Percentiles rank a stretch among this genome's conserved stretches.
Evolutionary conservation across 305 asterid genomes (phyloP).

Genomic region (Fraxinus xanthoxyloides): DNA sequence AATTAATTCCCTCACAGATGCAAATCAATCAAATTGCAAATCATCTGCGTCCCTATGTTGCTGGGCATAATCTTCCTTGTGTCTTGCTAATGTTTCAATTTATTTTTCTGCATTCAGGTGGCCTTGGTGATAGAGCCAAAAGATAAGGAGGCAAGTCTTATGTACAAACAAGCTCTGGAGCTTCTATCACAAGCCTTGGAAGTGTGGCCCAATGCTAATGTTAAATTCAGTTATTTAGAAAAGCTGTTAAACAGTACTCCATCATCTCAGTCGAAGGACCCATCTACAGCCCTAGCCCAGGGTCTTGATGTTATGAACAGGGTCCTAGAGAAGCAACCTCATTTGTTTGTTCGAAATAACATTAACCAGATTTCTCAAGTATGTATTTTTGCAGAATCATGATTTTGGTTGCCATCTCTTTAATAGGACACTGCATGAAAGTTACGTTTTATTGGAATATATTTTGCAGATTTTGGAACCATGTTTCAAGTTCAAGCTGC

Average conservation of each 20-base stretch:
- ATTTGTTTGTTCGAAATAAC: constrained; percentile 92
- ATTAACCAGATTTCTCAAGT: constrained; percentile 93
- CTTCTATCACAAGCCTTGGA: constrained; percentile 97
- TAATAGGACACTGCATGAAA: constrained; percentile 10
- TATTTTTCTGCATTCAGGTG: constrained; percentile 49
- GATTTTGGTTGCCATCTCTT: constrained; percentile 23
- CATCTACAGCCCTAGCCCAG: constrained; percentile 95
- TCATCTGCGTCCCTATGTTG: neutral
- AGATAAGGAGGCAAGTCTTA: constrained; percentile 96
- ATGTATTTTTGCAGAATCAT: constrained; percentile 27
- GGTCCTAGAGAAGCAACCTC: constrained; percentile 97
- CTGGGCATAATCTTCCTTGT: neutral
- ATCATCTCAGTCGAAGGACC: constrained; percentile 97
- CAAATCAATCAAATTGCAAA: neutral
- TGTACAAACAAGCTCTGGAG: constrained; percentile 98
- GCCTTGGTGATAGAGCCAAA: constrained; percentile 98
- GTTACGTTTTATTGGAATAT: constrained; percentile 12
- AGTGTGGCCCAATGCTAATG: constrained; percentile 99
- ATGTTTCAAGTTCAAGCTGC: constrained; percentile 97
- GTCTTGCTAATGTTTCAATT: neutral
- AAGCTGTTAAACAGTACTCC: constrained; percentile 91
- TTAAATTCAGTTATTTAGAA: constrained; percentile 95
- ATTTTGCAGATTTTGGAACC: constrained; percentile 90
- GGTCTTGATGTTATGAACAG: constrained; percentile 99
- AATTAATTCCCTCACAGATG: neutral